Evolutionary conservation across 2,329 filamentous ascomycete species (phyloP), one percentile per base, ranked within the genome.

Genomic region (Aureobasidium zeae): DNA sequence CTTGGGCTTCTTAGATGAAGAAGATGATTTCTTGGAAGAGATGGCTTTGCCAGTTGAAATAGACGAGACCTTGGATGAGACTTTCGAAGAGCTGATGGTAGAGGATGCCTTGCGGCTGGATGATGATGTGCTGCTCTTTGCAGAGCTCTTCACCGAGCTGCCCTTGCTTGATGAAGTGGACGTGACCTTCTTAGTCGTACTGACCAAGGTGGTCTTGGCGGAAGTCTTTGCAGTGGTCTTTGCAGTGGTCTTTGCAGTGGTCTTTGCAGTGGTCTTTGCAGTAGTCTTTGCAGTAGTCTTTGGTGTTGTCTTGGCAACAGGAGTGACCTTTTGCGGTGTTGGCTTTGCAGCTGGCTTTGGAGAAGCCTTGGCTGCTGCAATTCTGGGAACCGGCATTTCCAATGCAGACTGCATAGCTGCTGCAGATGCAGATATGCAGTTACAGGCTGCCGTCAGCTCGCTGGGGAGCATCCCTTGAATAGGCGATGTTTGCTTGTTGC

Each of bases 371-470:
- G 7, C 34, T n/a, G n/a, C n/a, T n/a, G n/a, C n/a, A 11, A 37
- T 12, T 12, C 34, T 13, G n/a, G 26, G 21, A 5, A 37, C 34
- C 7, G 34, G 38, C 19, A 17, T 15, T 19, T 42, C 26, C 8
- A 44, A 10, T 12, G 31, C 41, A 19, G 20, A 15, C 7, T 35
- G 35, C 41, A 44, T 44, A 3, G 25, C 22, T 15, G 12, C 12
- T 1, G 41, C 28, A 12, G 31, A 9, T 5, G 11, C 3, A 11
- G 32, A 20, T 8, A 44, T 28, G 12, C 41, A 44, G 10, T 13
- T 13, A n/a, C 41, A 44, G 4, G 41, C 31, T 6, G 41, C 30
- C 11, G 31, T 34, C n/a, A 44, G 31, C 24, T 44, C 41, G 17
- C 20, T 12, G 10, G 31, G 13, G 10, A 32, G 17, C 31, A 44